Evolutionary conservation across 768 basidiomycete species (phyloP).

Genomic region (Lepiota brunneoincarnata): DNA sequence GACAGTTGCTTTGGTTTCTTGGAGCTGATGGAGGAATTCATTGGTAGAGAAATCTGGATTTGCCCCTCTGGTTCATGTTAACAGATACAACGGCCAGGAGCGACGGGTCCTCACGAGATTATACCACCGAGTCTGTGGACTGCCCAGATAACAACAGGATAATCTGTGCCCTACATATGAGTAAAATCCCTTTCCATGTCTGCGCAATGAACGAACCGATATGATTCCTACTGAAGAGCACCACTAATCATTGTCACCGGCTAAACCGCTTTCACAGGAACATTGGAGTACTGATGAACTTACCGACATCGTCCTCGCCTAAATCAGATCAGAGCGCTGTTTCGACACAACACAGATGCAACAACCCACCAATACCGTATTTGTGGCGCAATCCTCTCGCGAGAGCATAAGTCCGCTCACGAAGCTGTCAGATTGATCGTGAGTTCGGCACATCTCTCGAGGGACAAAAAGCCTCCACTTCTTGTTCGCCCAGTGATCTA

Average conservation of each 20-base stretch:
- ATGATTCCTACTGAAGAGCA: constrained; percentile 67
- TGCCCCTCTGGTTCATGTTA: constrained; percentile 41
- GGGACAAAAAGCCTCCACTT: constrained; percentile 29
- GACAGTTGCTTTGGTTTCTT: constrained; percentile 43
- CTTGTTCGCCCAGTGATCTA: constrained; percentile 30
- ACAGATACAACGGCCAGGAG: not conserved
- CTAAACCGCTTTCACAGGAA: not conserved
- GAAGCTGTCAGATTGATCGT: constrained; percentile 31
- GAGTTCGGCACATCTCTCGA: not conserved
- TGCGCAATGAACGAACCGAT: constrained; percentile 39
- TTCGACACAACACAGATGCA: too few species aligned
- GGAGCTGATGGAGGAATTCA: constrained; percentile 57
- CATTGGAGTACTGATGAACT: constrained; percentile 10
- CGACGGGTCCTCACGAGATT: constrained; percentile 43
- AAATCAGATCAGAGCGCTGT: too few species aligned
- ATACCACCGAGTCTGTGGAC: constrained; percentile 54
- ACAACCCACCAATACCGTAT: constrained; percentile 38
- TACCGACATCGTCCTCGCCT: constrained; percentile 48
- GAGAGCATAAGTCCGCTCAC: constrained; percentile 42
- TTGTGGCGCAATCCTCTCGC: constrained; percentile 42
- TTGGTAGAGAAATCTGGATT: constrained; percentile 55
- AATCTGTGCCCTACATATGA: constrained; percentile 33
- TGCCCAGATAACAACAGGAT: constrained; percentile 55
- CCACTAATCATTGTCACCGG: constrained; percentile 34
- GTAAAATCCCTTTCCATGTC: not conserved